Percentiles rank a stretch among this genome's conserved stretches.
These are phyloP conservation scores for Rhizophagus clarus DNA, from an alignment of 192 early-diverging fungal genomes.

Conservation along the genomic window DNA sequence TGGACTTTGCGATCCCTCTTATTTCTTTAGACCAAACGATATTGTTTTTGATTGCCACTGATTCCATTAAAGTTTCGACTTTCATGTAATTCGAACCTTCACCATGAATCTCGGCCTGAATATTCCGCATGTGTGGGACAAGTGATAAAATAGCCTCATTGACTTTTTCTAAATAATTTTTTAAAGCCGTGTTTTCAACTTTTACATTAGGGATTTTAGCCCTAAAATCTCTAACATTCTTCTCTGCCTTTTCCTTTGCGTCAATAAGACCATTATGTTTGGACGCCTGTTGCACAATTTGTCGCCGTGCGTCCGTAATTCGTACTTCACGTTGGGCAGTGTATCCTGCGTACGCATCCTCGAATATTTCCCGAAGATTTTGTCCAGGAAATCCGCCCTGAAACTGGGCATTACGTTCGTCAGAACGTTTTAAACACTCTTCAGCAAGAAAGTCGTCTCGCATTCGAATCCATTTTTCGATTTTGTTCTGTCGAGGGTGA, in stretches of 20 bases:
- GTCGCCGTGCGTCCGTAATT: slow-evolving; percentile 37
- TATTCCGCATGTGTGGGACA: neutral
- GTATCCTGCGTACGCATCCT: slow-evolving; percentile 43
- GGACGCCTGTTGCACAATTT: slow-evolving; percentile 1
- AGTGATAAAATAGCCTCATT: neutral
- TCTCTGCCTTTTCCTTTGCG: neutral
- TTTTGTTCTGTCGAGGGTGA: neutral
- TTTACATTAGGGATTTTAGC: neutral
- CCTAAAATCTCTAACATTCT: neutral
- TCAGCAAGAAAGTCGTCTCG: slow-evolving; percentile 45
- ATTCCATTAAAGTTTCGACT: neutral
- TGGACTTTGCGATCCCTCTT: neutral
- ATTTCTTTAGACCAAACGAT: neutral
- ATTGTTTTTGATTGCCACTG: neutral
- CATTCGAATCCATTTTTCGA: slow-evolving; percentile 20
- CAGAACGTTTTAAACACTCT: neutral
- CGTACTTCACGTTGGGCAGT: slow-evolving; percentile 37
- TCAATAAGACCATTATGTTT: neutral
- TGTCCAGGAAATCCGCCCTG: slow-evolving; percentile 27
- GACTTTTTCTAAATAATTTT: neutral
- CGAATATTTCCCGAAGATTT: slow-evolving; percentile 42
- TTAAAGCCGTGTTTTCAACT: neutral
- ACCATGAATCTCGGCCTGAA: neutral
- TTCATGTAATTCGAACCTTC: neutral
- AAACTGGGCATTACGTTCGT: neutral